Conservation (phyloP, 176 grass and related monocot species). For the Saccharum spontaneum region DNA sequence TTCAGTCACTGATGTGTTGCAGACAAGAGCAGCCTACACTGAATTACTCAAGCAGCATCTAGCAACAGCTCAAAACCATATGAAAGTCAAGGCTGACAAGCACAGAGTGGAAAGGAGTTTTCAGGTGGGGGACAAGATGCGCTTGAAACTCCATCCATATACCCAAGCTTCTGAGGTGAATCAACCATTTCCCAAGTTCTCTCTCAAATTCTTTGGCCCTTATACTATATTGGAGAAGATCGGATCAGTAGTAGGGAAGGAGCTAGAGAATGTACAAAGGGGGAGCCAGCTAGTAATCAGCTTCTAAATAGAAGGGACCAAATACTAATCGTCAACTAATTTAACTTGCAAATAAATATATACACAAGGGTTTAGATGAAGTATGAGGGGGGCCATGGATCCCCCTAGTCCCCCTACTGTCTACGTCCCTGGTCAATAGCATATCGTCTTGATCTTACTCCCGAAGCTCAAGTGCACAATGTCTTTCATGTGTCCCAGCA, state of each 20-base stretch:
- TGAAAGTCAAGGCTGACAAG: background rate
- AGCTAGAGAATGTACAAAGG: background rate
- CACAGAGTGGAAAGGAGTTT: background rate
- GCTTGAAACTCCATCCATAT: no score
- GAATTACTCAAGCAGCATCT: background rate
- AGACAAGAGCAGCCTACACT: background rate
- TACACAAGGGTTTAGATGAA: background rate
- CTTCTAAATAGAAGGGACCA: background rate
- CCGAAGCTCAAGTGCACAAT: background rate
- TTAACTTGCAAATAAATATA: background rate
- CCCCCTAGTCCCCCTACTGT: background rate
- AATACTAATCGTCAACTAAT: background rate
- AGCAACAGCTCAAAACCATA: background rate
- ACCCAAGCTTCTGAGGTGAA: background rate
- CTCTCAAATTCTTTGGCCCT: background rate
- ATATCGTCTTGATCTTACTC: background rate
- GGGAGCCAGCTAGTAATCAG: background rate
- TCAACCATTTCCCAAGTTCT: background rate
- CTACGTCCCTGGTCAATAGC: background rate
- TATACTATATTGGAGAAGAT: background rate
- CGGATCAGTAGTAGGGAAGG: background rate
- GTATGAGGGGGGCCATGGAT: background rate
- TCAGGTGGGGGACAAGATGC: background rate
- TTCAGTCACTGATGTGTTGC: background rate
- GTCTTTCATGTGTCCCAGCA: background rate